Percentiles rank a stretch among this genome's conserved stretches.
These are phyloP conservation scores for Ustulina deusta DNA, from an alignment of 2,329 filamentous ascomycete genomes.

Conservation along the genomic window DNA sequence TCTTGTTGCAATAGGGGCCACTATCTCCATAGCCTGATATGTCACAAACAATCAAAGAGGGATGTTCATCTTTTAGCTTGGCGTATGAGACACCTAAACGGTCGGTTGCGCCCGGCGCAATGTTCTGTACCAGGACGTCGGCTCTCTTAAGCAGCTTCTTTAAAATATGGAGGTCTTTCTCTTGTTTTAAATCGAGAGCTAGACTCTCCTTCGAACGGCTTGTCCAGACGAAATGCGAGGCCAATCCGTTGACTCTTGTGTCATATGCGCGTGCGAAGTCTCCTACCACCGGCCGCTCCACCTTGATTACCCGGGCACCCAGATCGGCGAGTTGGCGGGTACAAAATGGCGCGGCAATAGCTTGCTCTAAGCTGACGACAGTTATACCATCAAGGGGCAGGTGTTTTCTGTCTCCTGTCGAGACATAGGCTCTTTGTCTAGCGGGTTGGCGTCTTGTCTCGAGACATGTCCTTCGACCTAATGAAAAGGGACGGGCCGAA, in stretches of 20 bases:
- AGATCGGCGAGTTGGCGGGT: constrained; percentile 66
- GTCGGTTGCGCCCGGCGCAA: constrained; percentile 62
- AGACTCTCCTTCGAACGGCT: constrained; percentile 67
- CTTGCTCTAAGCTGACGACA: constrained; percentile 66
- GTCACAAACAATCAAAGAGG: constrained; percentile 64
- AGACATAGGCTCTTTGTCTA: constrained; percentile 13
- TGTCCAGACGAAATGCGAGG: constrained; percentile 68
- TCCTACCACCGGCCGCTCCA: constrained; percentile 63
- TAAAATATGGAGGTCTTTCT: constrained; percentile 57
- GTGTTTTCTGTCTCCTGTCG: constrained; percentile 5
- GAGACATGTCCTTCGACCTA: background rate
- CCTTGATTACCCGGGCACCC: constrained; percentile 66
- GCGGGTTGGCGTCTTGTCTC: background rate
- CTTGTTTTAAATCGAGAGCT: constrained; percentile 61
- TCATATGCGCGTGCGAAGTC: constrained; percentile 67
- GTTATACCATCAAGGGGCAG: constrained; percentile 59
- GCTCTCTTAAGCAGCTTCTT: constrained; percentile 58
- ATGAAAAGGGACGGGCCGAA: constrained; percentile 1
- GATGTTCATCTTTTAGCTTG: constrained; percentile 56
- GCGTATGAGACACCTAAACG: constrained; percentile 62
- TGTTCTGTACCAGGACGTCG: constrained; percentile 66
- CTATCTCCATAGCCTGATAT: constrained; percentile 65
- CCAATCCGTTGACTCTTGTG: constrained; percentile 60
- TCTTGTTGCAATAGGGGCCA: constrained; percentile 65
- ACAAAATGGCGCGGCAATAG: constrained; percentile 66